Percentiles rank a stretch among this genome's conserved stretches.
These are phyloP conservation scores for Penicillium digitatum DNA, from an alignment of 2,329 filamentous ascomycete genomes.

Conservation along the genomic window DNA sequence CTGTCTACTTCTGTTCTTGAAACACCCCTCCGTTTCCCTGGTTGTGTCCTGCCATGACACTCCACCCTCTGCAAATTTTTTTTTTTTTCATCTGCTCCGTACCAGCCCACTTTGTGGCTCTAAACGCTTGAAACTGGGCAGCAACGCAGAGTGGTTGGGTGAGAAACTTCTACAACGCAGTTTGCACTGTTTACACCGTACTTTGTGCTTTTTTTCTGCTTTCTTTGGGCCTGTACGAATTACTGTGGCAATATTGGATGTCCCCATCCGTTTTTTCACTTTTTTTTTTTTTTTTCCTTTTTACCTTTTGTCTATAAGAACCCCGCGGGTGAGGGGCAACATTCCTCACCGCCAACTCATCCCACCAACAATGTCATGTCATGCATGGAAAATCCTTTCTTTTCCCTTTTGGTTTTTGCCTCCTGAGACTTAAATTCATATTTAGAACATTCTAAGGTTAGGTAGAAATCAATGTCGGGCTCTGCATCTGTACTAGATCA, in stretches of 20 bases:
- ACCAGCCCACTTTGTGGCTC: constrained; percentile 18
- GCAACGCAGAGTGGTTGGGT: constrained; percentile 33
- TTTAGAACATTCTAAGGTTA: not conserved
- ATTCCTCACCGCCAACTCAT: constrained; percentile 22
- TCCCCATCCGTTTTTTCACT: not conserved
- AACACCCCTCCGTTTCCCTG: constrained; percentile 25
- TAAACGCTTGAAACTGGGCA: constrained; percentile 32
- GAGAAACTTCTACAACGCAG: constrained; percentile 6
- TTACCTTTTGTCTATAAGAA: not conserved
- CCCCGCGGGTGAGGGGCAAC: constrained; percentile 20
- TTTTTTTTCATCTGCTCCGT: constrained; percentile 15
- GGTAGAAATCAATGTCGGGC: not conserved
- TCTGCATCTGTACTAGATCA: constrained; percentile 2
- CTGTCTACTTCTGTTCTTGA: not conserved
- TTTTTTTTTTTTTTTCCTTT: not conserved
- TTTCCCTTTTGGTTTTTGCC: not conserved
- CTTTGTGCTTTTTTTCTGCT: not conserved
- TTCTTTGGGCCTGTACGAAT: not conserved
- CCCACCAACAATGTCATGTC: constrained; percentile 17
- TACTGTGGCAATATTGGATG: not conserved
- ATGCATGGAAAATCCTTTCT: constrained; percentile 5
- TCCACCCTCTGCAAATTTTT: constrained; percentile 29
- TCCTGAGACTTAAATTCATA: not conserved
- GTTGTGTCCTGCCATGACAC: constrained; percentile 21
- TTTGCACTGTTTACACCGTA: constrained; percentile 15